Base-by-base conservation (phyloP, 305 asterid genomes). In the Ajuga reptans region DNA sequence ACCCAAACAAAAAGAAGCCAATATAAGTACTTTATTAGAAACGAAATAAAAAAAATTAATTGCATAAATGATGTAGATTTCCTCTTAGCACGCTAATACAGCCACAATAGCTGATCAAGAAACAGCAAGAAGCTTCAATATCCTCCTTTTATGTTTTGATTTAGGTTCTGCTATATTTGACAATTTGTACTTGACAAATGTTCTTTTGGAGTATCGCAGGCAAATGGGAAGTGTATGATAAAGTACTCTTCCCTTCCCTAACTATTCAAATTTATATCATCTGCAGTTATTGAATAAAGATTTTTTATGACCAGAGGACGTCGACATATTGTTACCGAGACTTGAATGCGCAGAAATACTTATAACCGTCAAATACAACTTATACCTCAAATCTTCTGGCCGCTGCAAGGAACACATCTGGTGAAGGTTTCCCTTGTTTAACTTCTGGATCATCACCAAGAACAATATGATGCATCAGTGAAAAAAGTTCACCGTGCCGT, bases 391-490 rank as follows among this genome's bases (percentile, higher is more conserved):
- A 93, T 84, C 97, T 82, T 73, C 69, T 89, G 63, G 96, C 94
- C 4, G 95, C 97, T 76, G 90, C 90, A 79, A 93, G 90, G 82
- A 90, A 93, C 64, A 77, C 82, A 69, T 93, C 98, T 3, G 97
- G 97, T 57, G 98, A 85, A 50, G 97, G 97, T 75, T 93, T 93
- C 70, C 98, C 98, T 64, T 86, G 89, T 82, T 87, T 93, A 52
- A 93, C 96, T 84, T 90, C 95, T 37, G 96, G 97, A 80, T 93
- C 98, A 83, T 93, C 98, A 43, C 97, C 98, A 66, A 77, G 84
- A 75, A 90, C 92, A 56, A 90, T 74, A 73, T 88, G 98, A 85
- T 90, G 96, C 98, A 93, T 93, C 73, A 86, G 76, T 2, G 94
- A 83, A 69, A 93, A 90, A 59, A 93, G 81, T 56, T 90, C 89